Evolutionary conservation across 768 basidiomycete genomes (phyloP).

Genomic region (Steccherinum ochraceum): DNA sequence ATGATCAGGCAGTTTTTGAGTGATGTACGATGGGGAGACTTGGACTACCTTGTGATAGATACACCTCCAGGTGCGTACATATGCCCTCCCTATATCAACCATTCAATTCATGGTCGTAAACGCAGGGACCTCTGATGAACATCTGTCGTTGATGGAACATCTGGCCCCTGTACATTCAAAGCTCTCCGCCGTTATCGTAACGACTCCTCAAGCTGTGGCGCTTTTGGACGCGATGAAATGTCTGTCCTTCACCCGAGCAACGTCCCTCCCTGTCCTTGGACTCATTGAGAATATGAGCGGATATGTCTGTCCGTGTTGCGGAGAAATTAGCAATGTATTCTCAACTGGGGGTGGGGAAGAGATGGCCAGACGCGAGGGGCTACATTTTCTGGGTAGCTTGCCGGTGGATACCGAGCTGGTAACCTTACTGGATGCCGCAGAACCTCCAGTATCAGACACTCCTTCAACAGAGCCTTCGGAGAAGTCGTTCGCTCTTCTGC

Average conservation of each 20-base stretch:
- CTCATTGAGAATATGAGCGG: slow-evolving; percentile 99
- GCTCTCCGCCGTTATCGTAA: slow-evolving; percentile 84
- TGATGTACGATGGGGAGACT: slow-evolving; percentile 91
- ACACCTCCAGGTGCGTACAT: slow-evolving; percentile 83
- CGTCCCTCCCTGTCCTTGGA: slow-evolving; percentile 82
- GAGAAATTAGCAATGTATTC: slow-evolving; percentile 91
- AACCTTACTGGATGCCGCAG: slow-evolving; percentile 70
- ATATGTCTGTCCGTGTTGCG: slow-evolving; percentile 96
- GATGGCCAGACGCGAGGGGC: slow-evolving; percentile 69
- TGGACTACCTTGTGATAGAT: slow-evolving; percentile 92
- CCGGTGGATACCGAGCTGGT: slow-evolving; percentile 94
- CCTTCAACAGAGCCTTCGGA: slow-evolving; percentile 17
- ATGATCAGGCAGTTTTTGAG: slow-evolving; percentile 96
- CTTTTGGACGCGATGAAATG: slow-evolving; percentile 95
- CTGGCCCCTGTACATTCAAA: slow-evolving; percentile 77
- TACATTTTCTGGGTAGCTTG: slow-evolving; percentile 79
- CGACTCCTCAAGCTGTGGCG: slow-evolving; percentile 96
- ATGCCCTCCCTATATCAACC: background rate
- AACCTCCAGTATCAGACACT: slow-evolving; percentile 30
- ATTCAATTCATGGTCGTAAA: background rate
- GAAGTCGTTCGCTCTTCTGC: slow-evolving; percentile 45
- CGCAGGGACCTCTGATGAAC: slow-evolving; percentile 96
- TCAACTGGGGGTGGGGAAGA: slow-evolving; percentile 90
- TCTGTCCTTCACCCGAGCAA: slow-evolving; percentile 88
- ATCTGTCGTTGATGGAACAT: slow-evolving; percentile 92